Conservation (phyloP, 129 eudicot species). For the sunflower (Helianthus annuus) region DNA sequence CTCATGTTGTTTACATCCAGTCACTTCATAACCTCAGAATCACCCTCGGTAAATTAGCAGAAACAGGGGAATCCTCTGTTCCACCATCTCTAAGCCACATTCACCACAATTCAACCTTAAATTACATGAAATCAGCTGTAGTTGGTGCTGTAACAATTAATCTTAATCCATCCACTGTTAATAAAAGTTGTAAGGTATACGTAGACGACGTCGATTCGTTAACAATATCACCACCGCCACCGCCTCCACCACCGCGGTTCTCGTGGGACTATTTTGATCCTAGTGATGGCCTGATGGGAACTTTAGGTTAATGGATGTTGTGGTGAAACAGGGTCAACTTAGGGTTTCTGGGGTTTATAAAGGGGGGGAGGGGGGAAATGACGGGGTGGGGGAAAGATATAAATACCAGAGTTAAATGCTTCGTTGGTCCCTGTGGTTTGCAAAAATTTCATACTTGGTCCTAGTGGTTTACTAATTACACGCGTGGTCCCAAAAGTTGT, state of each 20-base stretch:
- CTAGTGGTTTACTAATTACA: no score
- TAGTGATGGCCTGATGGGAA: slow-evolving; percentile 69
- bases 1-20: slow-evolving; percentile 74
- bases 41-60: slow-evolving; percentile 69
- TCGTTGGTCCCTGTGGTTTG: no score
- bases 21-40: slow-evolving; percentile 68
- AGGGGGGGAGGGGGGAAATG: no score
- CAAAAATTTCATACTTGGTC: no score
- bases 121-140: slow-evolving; percentile 58
- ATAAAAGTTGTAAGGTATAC: slow-evolving; percentile 36
- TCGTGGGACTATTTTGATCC: slow-evolving; percentile 92
- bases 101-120: slow-evolving; percentile 43
- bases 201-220: slow-evolving; percentile 50
- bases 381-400: no score
- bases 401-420: no score
- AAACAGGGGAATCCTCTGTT: slow-evolving; percentile 48
- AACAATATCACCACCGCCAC: slow-evolving; percentile 56
- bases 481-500: no score
- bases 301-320: slow-evolving; percentile 63
- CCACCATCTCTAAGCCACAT: slow-evolving; percentile 53
- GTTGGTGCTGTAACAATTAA: slow-evolving; percentile 50
- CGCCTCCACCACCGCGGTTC: slow-evolving; percentile 51
- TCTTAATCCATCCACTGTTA: slow-evolving; percentile 34
- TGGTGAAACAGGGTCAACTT: slow-evolving; percentile 13
- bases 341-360: no score